These are phyloP conservation scores for Rheum nobile DNA, from an alignment of 148 eudicot species.

Conservation along the genomic window DNA sequence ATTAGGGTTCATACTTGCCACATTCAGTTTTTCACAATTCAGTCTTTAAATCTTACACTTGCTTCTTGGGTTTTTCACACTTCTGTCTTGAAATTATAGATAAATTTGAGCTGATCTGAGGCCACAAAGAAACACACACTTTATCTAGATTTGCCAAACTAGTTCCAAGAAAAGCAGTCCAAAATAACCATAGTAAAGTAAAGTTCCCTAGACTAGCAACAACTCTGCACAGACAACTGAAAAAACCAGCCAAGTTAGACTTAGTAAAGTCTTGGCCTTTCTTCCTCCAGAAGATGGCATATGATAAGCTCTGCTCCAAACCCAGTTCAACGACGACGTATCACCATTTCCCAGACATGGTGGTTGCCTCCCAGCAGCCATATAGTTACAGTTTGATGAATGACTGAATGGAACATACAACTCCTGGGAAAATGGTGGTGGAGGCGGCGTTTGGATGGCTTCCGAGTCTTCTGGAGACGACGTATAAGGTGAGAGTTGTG, in stretches of 20 bases:
- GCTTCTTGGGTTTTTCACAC: neutral
- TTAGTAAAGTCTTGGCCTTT: neutral
- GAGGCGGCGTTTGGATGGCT: neutral
- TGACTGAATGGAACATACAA: neutral
- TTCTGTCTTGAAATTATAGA: no score
- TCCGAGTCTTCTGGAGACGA: neutral
- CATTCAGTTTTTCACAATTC: no score
- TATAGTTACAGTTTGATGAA: neutral
- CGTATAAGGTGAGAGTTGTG: neutral
- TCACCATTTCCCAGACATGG: conserved; percentile 2
- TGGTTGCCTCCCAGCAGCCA: neutral
- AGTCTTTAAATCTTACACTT: neutral
- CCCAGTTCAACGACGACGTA: neutral
- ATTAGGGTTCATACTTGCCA: no score
- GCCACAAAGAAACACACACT: no score
- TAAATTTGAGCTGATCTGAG: no score
- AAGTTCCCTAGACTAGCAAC: neutral
- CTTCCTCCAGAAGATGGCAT: neutral
- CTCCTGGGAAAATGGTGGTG: neutral
- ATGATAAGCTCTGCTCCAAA: neutral
- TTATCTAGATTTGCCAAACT: no score
- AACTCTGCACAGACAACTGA: neutral
- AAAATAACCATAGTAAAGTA: neutral
- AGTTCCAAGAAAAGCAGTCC: no score
- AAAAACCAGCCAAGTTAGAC: neutral